A percentile compares a stretch with the other conserved stretches of the same genome.
phyloP scores from a whole-genome alignment of 2,329 filamentous ascomycete genomes.

The Epichloe brachyelytri region DNA sequence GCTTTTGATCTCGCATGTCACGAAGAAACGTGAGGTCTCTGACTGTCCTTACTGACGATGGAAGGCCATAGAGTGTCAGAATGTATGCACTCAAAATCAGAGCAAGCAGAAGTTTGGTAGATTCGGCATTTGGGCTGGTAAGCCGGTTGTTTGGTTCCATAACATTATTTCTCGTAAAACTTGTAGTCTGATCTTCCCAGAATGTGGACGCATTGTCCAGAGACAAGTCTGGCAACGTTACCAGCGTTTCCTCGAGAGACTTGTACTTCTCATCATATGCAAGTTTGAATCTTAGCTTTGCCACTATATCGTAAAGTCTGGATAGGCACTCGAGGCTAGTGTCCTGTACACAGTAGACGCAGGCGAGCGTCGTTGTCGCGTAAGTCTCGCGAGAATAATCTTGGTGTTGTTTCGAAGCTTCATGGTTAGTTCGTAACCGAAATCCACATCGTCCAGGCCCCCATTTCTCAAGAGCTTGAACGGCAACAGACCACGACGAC shows the following conservation, averaged over 20 bases:
- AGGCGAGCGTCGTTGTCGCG: conserved; percentile 53
- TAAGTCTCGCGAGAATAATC: conserved; percentile 50
- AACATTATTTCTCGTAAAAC: conserved; percentile 30
- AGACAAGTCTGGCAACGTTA: conserved; percentile 28
- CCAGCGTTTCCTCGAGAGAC: conserved; percentile 34
- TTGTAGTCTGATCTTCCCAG: conserved; percentile 14
- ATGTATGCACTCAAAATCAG: conserved; percentile 49
- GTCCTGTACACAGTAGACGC: conserved; percentile 53
- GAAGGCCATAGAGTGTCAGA: conserved; percentile 35
- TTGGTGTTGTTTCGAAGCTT: conserved; percentile 48
- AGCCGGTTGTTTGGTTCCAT: conserved; percentile 48
- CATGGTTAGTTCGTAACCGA: conserved; percentile 44
- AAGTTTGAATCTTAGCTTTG: conserved; percentile 41
- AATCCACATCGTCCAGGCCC: conserved; percentile 56
- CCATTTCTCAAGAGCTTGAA: conserved; percentile 56
- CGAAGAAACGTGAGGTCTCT: conserved; percentile 53
- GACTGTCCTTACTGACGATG: conserved; percentile 38
- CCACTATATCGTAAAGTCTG: conserved; percentile 46
- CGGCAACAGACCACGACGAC: conserved; percentile 47
- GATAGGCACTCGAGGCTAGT: conserved; percentile 43
- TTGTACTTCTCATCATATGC: conserved; percentile 45
- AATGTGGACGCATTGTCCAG: conserved; percentile 12
- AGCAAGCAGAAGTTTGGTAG: conserved; percentile 48
- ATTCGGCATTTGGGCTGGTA: conserved; percentile 44
- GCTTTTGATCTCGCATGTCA: conserved; percentile 50